phyloP scores from a whole-genome alignment of 2,329 filamentous ascomycete species.

The Whalleya microplaca region DNA sequence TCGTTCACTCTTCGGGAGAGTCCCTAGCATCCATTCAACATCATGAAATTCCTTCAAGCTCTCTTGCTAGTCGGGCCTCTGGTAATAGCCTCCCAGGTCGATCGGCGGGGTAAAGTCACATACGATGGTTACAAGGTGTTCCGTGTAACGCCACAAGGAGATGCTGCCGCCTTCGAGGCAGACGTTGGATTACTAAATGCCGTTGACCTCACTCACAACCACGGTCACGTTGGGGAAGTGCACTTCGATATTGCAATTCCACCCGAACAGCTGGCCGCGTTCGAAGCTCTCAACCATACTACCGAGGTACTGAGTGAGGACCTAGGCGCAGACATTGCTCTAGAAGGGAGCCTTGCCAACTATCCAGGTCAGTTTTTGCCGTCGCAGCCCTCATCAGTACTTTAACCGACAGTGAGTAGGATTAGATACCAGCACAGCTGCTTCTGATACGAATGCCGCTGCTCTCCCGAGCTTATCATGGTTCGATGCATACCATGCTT shows the following conservation, averaged over 20 bases:
- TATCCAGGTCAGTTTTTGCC: constrained; percentile 30
- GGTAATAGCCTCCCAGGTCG: constrained; percentile 17
- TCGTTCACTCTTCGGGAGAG: neutral
- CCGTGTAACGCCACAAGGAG: constrained; percentile 33
- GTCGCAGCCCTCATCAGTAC: neutral
- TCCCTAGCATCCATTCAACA: constrained; percentile 2
- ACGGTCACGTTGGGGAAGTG: constrained; percentile 27
- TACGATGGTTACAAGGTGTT: constrained; percentile 44
- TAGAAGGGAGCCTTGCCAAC: constrained; percentile 36
- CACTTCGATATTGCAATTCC: constrained; percentile 41
- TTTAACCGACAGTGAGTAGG: constrained; percentile 9
- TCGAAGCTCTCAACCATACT: constrained; percentile 36
- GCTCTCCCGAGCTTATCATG: constrained; percentile 47
- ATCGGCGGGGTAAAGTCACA: constrained; percentile 31
- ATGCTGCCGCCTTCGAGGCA: constrained; percentile 31
- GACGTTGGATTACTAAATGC: constrained; percentile 35
- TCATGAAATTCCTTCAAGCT: constrained; percentile 23
- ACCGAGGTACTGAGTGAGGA: constrained; percentile 36
- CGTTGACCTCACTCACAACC: constrained; percentile 35
- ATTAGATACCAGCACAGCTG: constrained; percentile 13
- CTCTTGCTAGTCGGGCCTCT: constrained; percentile 20
- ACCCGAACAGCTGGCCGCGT: constrained; percentile 36
- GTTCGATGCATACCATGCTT: constrained; percentile 59
- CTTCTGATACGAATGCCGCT: constrained; percentile 13
- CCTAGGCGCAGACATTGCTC: constrained; percentile 38